These are phyloP conservation scores for Pseudomassariella vexata DNA, from an alignment of 2,329 filamentous ascomycete species.

Conservation along the genomic window DNA sequence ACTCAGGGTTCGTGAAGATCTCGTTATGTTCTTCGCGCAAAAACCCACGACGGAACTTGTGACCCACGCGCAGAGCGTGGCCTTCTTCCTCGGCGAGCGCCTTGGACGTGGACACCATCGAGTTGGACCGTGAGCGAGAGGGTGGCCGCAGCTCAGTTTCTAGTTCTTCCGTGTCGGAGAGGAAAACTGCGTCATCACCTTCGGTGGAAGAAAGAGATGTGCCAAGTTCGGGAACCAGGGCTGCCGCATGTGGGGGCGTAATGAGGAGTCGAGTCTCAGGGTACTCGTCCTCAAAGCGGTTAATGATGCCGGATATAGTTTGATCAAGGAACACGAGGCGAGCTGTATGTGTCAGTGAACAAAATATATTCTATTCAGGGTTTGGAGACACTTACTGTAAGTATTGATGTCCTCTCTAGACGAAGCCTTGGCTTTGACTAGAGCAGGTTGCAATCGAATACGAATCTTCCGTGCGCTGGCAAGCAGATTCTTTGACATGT, in stretches of 20 bases:
- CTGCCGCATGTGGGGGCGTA: slow-evolving; percentile 17
- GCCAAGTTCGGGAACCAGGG: slow-evolving; percentile 13
- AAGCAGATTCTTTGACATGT: slow-evolving; percentile 88
- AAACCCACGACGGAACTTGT: slow-evolving; percentile 49
- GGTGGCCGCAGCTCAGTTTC: slow-evolving; percentile 38
- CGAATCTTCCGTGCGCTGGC: slow-evolving; percentile 86
- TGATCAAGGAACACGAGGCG: slow-evolving; percentile 81
- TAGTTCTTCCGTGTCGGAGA: slow-evolving; percentile 42
- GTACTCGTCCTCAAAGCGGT: slow-evolving; percentile 93
- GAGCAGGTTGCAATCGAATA: slow-evolving; percentile 72
- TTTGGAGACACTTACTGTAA: slow-evolving; percentile 57
- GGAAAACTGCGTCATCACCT: slow-evolving; percentile 29
- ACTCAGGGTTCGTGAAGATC: slow-evolving; percentile 39
- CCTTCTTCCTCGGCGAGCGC: slow-evolving; percentile 53
- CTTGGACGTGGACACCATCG: slow-evolving; percentile 44
- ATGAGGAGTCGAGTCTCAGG: slow-evolving; percentile 68
- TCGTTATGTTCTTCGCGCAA: slow-evolving; percentile 47
- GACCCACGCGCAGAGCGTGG: slow-evolving; percentile 47
- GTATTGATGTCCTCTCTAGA: slow-evolving; percentile 63
- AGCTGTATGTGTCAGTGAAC: slow-evolving; percentile 36
- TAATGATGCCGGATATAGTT: slow-evolving; percentile 85
- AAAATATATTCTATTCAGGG: too few species aligned
- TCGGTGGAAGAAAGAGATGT: slow-evolving; percentile 25
- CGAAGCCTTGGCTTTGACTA: slow-evolving; percentile 66
- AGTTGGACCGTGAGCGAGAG: slow-evolving; percentile 45